A percentile compares a stretch with the other conserved stretches of the same genome.
phyloP scores from a whole-genome alignment of 2,329 filamentous ascomycete species.

The Penicillium glabrum region DNA sequence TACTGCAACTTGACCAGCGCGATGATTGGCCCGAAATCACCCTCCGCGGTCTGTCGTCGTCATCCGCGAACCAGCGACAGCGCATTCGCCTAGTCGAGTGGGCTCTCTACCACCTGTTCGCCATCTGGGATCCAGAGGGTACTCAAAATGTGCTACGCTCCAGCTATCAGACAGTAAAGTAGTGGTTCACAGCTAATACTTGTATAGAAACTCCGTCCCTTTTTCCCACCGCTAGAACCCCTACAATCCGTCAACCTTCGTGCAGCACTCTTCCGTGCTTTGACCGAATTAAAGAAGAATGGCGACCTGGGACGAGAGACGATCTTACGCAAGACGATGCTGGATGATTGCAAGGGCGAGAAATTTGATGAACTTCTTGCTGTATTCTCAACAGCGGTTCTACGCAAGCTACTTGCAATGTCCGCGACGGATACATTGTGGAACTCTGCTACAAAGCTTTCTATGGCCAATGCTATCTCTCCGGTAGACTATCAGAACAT shows the following conservation, averaged over 20 bases:
- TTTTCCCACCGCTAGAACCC: constrained; percentile 87
- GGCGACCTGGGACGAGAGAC: constrained; percentile 77
- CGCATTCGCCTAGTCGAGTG: constrained; percentile 83
- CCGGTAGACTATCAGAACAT: constrained; percentile 46
- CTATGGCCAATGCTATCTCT: constrained; percentile 49
- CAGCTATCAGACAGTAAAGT: not conserved
- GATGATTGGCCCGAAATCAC: constrained; percentile 80
- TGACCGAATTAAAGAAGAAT: constrained; percentile 86
- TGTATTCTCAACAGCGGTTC: constrained; percentile 77
- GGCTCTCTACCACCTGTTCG: constrained; percentile 84
- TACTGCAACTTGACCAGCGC: constrained; percentile 74
- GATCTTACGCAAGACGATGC: constrained; percentile 86
- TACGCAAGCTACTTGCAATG: constrained; percentile 65
- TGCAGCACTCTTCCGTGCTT: constrained; percentile 73
- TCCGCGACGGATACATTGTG: constrained; percentile 39
- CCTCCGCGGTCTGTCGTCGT: constrained; percentile 67
- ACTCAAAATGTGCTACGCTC: constrained; percentile 63
- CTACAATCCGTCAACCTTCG: constrained; percentile 89
- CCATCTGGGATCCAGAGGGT: constrained; percentile 76
- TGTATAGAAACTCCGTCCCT: constrained; percentile 78
- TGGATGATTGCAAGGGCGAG: constrained; percentile 94
- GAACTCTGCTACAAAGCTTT: constrained; percentile 55
- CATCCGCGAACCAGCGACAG: constrained; percentile 73
- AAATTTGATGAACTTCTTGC: constrained; percentile 84
- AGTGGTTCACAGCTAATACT: constrained; percentile 4